phyloP scores from a whole-genome alignment of 768 basidiomycete genomes.

The Pleurotus salmoneostramineus region DNA sequence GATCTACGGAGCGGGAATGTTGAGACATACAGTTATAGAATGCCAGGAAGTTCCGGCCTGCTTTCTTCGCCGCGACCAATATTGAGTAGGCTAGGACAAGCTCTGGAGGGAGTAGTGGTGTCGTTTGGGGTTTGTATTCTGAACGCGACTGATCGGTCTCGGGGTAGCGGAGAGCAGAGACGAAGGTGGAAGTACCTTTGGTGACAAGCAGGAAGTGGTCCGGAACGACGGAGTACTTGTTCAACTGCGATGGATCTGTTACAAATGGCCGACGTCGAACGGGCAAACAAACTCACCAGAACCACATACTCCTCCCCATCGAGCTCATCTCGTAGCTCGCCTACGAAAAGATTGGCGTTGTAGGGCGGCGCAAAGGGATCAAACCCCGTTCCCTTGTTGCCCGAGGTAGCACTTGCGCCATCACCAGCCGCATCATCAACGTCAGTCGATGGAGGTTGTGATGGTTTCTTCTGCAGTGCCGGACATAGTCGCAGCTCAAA shows the following conservation, averaged over 20 bases:
- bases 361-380: conserved; percentile 92
- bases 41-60: conserved; percentile 60
- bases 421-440: conserved; percentile 19
- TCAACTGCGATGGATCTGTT: conserved; percentile 46
- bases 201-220: conserved; percentile 86
- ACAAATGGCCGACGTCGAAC: neutral
- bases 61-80: conserved; percentile 61
- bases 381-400: conserved; percentile 25
- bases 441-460: conserved; percentile 39
- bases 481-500: conserved; percentile 87
- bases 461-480: conserved; percentile 76
- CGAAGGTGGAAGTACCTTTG: conserved; percentile 48
- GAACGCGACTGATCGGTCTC: neutral
- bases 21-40: conserved; percentile 82
- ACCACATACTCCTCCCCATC: conserved; percentile 57
- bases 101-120: conserved; percentile 76
- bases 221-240: conserved; percentile 82
- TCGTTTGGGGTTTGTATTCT: conserved; percentile 78
- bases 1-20: neutral
- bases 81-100: conserved; percentile 75
- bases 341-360: conserved; percentile 67
- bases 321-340: conserved; percentile 65
- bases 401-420: conserved; percentile 17
- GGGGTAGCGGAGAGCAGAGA: neutral
- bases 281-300: conserved; percentile 44